phyloP scores from a whole-genome alignment of 805 yeast genomes.

The Candida awuae region DNA sequence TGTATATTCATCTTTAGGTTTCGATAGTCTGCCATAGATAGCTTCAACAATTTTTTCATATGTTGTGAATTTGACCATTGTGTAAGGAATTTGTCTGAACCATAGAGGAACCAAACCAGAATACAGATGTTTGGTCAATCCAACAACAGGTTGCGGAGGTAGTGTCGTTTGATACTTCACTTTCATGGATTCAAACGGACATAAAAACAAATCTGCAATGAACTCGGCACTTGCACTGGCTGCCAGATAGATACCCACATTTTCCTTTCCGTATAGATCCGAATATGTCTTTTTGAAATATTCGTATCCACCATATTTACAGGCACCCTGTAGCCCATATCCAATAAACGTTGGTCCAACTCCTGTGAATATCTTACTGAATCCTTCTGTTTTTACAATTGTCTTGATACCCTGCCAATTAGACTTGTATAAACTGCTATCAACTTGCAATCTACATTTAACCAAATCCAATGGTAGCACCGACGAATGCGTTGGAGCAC shows the following conservation, averaged over 20 bases:
- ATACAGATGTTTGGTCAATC: conserved; percentile 58
- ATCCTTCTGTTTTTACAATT: conserved; percentile 68
- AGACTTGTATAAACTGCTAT: conserved; percentile 61
- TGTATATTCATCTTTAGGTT: conserved; percentile 63
- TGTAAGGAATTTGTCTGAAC: conserved; percentile 97
- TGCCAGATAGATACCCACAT: conserved; percentile 66
- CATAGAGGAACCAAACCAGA: conserved; percentile 88
- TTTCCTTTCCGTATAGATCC: conserved; percentile 57
- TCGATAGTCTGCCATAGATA: conserved; percentile 69
- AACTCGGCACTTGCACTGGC: conserved; percentile 94
- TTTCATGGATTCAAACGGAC: conserved; percentile 94
- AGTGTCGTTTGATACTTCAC: conserved; percentile 89
- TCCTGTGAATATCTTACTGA: conserved; percentile 74
- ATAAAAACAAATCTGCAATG: conserved; percentile 79
- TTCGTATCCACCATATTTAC: conserved; percentile 94
- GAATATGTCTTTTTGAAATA: conserved; percentile 75
- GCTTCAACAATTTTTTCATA: conserved; percentile 84
- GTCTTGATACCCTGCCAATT: conserved; percentile 76
- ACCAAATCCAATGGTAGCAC: conserved; percentile 92
- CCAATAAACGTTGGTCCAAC: conserved; percentile 89
- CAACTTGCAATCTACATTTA: conserved; percentile 88
- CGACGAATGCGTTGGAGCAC: conserved; percentile 94
- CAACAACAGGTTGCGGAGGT: conserved; percentile 69
- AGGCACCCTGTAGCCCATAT: conserved; percentile 93
- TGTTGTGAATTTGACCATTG: conserved; percentile 94